These are phyloP conservation scores for Fusarium guadeloupense DNA, from an alignment of 2,329 filamentous ascomycete genomes.

Conservation along the genomic window DNA sequence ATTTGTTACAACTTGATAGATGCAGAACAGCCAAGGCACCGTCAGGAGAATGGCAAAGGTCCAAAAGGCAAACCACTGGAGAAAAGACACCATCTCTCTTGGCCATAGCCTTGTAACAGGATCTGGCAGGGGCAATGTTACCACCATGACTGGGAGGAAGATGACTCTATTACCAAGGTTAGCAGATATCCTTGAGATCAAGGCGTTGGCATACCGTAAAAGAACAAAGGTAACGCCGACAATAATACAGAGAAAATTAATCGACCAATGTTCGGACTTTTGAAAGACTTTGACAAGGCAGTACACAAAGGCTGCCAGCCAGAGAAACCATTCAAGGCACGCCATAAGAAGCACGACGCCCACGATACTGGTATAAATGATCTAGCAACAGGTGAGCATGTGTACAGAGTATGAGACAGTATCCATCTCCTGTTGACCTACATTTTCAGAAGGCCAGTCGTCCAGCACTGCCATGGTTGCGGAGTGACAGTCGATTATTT, in stretches of 20 bases:
- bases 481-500: too few relatives aligned
- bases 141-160: constrained; percentile 93
- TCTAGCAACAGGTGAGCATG: constrained; percentile 59
- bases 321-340: constrained; percentile 91
- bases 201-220: constrained; percentile 67
- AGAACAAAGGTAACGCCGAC: constrained; percentile 78
- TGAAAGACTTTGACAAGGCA: constrained; percentile 87
- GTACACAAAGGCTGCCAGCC: constrained; percentile 93
- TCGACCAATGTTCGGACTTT: constrained; percentile 90
- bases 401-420: background rate
- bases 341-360: constrained; percentile 85
- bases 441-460: constrained; percentile 61
- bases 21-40: constrained; percentile 90
- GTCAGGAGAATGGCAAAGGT: constrained; percentile 86
- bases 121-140: constrained; percentile 84
- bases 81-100: constrained; percentile 68
- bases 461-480: constrained; percentile 54
- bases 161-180: constrained; percentile 65
- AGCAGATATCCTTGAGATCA: background rate
- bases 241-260: constrained; percentile 78
- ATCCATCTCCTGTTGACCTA: constrained; percentile 37
- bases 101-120: constrained; percentile 80
- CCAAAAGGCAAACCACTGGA: constrained; percentile 98
- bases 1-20: constrained; percentile 90
- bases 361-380: constrained; percentile 84